Conservation (phyloP, 1,284 basidiomycete genomes). For the Leccinum variabile region DNA sequence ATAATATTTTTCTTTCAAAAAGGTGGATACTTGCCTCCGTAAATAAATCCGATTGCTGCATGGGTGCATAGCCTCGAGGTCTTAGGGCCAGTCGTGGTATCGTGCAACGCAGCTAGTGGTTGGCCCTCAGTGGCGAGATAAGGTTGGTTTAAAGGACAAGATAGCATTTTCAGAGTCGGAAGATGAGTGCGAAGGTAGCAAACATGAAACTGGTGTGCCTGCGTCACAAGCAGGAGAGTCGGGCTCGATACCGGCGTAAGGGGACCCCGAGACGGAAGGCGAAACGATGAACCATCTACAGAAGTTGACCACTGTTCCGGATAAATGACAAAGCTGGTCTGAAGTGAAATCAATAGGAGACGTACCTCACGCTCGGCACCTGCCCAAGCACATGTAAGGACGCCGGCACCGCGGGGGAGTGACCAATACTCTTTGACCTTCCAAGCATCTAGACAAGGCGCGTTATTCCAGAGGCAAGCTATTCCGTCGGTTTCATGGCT, state of each 20-base stretch:
- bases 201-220: conserved; percentile 51
- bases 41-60: conserved; percentile 64
- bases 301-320: conserved; percentile 49
- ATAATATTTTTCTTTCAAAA: too few species aligned
- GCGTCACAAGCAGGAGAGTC: conserved; percentile 56
- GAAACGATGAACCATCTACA: conserved; percentile 41
- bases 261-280: conserved; percentile 56
- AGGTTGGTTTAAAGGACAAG: conserved; percentile 46
- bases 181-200: conserved; percentile 48
- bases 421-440: conserved; percentile 56
- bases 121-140: conserved; percentile 38
- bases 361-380: conserved; percentile 57
- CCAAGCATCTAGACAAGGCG: conserved; percentile 61
- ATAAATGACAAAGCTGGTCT: neutral
- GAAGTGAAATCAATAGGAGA: neutral
- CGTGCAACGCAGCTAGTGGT: conserved; percentile 27
- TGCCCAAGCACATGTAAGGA: conserved; percentile 64
- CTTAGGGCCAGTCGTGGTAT: conserved; percentile 40
- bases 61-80: conserved; percentile 51
- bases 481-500: conserved; percentile 52
- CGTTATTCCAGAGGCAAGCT: conserved; percentile 66
- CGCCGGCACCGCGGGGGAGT: conserved; percentile 50
- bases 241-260: conserved; percentile 47
- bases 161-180: conserved; percentile 43
- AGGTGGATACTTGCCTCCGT: conserved; percentile 50